Conservation (phyloP, 257 asterid species). For the Solanum dulcamara region DNA sequence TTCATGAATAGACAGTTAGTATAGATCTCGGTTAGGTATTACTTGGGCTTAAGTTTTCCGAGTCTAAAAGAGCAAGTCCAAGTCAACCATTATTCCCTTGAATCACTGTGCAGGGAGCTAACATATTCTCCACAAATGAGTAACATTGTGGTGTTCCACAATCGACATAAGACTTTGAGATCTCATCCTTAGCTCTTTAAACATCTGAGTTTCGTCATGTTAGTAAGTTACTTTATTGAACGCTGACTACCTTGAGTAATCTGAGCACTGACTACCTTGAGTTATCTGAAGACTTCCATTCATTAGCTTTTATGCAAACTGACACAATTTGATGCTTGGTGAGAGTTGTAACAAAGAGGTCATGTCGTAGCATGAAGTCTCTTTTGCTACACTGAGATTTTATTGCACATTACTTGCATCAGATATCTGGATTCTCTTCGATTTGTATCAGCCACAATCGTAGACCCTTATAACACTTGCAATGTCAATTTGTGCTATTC, state of each 20-base stretch:
- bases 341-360: background rate
- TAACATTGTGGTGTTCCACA: background rate
- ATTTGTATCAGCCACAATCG: background rate
- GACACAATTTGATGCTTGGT: background rate
- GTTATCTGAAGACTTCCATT: background rate
- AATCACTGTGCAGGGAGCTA: background rate
- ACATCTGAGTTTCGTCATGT: background rate
- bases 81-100: background rate
- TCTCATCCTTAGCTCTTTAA: background rate
- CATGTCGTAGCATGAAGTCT: background rate
- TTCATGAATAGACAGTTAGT: background rate
- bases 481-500: background rate
- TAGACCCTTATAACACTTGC: background rate
- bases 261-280: background rate
- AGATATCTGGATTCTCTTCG: background rate
- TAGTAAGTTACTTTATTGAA: background rate
- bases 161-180: background rate
- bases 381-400: background rate
- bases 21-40: background rate
- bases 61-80: background rate
- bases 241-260: background rate
- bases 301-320: background rate
- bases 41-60: background rate
- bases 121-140: background rate
- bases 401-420: background rate